Evolutionary conservation across 768 basidiomycete genomes (phyloP), one percentile per base, ranked within the genome.

Genomic region (Rhizopogon rudus): DNA sequence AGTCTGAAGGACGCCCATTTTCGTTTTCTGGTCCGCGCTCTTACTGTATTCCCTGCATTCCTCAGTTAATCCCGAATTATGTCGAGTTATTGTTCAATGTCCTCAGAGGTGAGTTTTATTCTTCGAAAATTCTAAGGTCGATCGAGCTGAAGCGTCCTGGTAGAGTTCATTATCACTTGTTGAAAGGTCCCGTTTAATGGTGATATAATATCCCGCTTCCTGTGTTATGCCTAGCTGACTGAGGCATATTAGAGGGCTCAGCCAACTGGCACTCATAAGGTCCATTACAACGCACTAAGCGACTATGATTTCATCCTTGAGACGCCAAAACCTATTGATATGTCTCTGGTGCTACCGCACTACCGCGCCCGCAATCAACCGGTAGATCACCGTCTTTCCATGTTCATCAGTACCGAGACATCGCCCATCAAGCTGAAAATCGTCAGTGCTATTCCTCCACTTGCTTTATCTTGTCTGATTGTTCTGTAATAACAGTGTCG

Each of bases 291-390:
- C 25, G 73, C 77, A 28, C 73, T 78, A 40, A 76, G 81, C 14
- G 78, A 81, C 56, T 88, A 85, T 81, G 88, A 91, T 63, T 86
- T 83, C 62, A 73, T 87, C 60, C 80, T 87, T 57, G 75, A 77
- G 14, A 75, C 77, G 10, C 69, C 75, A 54, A 67, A 73, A 35
- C 70, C 82, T 10, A 72, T 89, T 55, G 86, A 91, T 62, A 64
- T 87, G 51, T 81, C 84, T 22, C 79, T 91, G 46, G 78, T 82
- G 22, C 74, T 91, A 44, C 89, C 89, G 1, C 89, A 91, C 63
- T 89, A 89, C 63, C 87, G 89, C 41, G 88, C 89, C 10, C 80
- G 81, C 39, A 73, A 81, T 60, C 87, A 91, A 62, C 88, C 89
- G 0, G 67, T 86, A 29, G 79, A 83, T 40, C 83, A 90, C 68